A percentile compares a stretch with the other conserved stretches of the same genome.
Evolutionary conservation across 768 basidiomycete genomes (phyloP).

Genomic region (Tephrocybe sp.): DNA sequence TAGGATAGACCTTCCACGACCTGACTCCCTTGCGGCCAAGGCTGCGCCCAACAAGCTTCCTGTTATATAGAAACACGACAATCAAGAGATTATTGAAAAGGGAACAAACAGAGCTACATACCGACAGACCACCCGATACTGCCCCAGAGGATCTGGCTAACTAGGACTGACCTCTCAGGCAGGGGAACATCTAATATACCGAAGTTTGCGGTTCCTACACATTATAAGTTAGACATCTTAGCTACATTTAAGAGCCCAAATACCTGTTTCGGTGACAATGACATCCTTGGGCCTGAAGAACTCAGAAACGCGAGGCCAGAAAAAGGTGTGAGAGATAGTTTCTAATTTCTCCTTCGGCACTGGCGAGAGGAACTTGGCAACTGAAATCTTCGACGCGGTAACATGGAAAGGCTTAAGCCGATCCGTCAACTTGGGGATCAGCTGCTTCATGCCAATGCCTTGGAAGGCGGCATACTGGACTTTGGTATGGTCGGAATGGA

Average conservation of each 20-base stretch:
- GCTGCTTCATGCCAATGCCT: slow-evolving; percentile 71
- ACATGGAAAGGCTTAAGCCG: slow-evolving; percentile 44
- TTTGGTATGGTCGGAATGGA: slow-evolving; percentile 74
- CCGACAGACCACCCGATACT: slow-evolving; percentile 91
- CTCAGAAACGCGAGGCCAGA: slow-evolving; percentile 77
- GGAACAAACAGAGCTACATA: slow-evolving; percentile 21
- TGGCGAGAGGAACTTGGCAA: slow-evolving; percentile 42
- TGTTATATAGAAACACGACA: slow-evolving; percentile 16
- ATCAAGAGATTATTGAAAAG: neutral
- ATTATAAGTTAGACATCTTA: no score
- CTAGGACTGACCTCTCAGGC: slow-evolving; percentile 63
- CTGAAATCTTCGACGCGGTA: slow-evolving; percentile 40
- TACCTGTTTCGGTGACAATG: slow-evolving; percentile 86
- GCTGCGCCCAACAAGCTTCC: slow-evolving; percentile 76
- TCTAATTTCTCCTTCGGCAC: slow-evolving; percentile 52
- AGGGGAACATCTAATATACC: slow-evolving; percentile 82
- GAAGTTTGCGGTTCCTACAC: slow-evolving; percentile 72
- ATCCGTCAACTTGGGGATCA: slow-evolving; percentile 71
- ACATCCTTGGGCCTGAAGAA: slow-evolving; percentile 78
- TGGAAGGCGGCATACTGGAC: slow-evolving; percentile 65
- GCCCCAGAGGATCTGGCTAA: slow-evolving; percentile 87
- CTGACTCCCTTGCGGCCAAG: slow-evolving; percentile 69
- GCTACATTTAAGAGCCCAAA: neutral
- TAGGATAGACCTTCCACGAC: slow-evolving; percentile 68
- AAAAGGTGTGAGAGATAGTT: slow-evolving; percentile 72